These are phyloP conservation scores for Kwoniella pini DNA, from an alignment of 768 basidiomycete genomes.

Conservation along the genomic window DNA sequence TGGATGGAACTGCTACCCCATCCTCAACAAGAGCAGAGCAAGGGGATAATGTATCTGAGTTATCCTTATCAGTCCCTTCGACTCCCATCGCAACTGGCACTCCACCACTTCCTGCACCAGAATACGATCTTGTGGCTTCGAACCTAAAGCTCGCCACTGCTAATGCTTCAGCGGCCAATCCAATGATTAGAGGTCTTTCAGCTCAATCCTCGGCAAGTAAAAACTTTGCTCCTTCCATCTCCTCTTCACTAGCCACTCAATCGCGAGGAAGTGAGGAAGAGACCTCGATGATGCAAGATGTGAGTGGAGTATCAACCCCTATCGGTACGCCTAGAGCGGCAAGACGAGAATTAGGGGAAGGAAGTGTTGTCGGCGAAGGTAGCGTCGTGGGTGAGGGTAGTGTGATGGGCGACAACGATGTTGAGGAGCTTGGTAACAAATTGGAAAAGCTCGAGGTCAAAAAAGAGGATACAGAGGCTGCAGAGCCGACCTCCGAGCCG, in stretches of 20 bases:
- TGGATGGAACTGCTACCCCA: constrained; percentile 35
- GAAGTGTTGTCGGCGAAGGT: constrained; percentile 19
- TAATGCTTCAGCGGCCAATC: constrained; percentile 10
- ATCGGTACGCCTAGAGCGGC: constrained; percentile 42
- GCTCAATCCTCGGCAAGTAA: constrained; percentile 4
- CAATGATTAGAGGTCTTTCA: constrained; percentile 24
- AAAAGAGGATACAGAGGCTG: constrained; percentile 10
- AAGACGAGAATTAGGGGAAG: constrained; percentile 30
- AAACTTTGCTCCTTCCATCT: constrained; percentile 21
- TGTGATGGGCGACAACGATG: constrained; percentile 22
- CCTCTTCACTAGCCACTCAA: constrained; percentile 16
- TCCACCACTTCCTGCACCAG: constrained; percentile 24
- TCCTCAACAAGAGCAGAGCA: constrained; percentile 47
- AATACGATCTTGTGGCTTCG: constrained; percentile 33
- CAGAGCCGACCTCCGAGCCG: constrained; percentile 26
- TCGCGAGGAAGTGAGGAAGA: constrained; percentile 30
- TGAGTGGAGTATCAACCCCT: constrained; percentile 44
- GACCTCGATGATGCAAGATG: constrained; percentile 39
- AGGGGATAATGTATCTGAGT: constrained; percentile 29
- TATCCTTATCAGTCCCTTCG: constrained; percentile 35
- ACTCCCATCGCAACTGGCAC: constrained; percentile 33
- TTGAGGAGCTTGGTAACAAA: constrained; percentile 15
- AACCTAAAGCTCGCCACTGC: constrained; percentile 34
- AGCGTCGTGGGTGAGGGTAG: constrained; percentile 25
- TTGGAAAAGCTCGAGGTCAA: constrained; percentile 19